Conservation (phyloP, 1,284 basidiomycete species). For the Ganoderma resinaceum region DNA sequence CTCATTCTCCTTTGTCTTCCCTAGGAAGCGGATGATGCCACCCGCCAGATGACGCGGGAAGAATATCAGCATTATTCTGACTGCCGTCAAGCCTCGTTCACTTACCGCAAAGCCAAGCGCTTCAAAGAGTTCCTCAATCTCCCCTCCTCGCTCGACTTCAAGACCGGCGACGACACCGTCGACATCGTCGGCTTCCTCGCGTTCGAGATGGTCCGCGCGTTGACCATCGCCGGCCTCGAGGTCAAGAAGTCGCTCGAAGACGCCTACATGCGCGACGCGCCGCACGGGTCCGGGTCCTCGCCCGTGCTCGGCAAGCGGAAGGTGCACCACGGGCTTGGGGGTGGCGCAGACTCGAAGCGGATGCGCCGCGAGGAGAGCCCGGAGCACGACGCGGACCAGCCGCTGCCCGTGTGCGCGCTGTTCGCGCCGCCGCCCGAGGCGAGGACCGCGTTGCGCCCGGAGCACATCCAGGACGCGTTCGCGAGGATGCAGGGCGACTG, state of each 20-base stretch:
- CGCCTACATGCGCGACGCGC: constrained; percentile 67
- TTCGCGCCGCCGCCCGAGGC: constrained; percentile 85
- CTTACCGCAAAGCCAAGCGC: constrained; percentile 95
- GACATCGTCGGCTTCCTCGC: constrained; percentile 97
- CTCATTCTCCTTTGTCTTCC: neutral
- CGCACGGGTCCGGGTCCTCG: constrained; percentile 52
- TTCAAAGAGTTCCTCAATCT: constrained; percentile 97
- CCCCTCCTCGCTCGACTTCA: constrained; percentile 88
- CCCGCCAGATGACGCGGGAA: constrained; percentile 94
- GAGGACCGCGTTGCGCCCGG: constrained; percentile 76
- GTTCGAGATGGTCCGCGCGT: constrained; percentile 95
- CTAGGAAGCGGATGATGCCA: constrained; percentile 94
- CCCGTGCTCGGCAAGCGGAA: constrained; percentile 78
- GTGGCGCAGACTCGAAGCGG: constrained; percentile 59
- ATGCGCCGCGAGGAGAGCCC: constrained; percentile 65
- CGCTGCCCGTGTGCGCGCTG: constrained; percentile 71
- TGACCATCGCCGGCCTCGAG: constrained; percentile 87
- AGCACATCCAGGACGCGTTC: constrained; percentile 91
- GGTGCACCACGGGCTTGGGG: constrained; percentile 44
- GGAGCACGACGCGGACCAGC: constrained; percentile 60
- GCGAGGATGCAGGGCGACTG: constrained; percentile 87
- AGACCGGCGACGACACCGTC: constrained; percentile 94
- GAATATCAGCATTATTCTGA: constrained; percentile 98
- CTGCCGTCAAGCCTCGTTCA: constrained; percentile 96
- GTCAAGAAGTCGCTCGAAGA: constrained; percentile 85